Base-by-base conservation (phyloP, 306 rosid species). In the Sphenostylis stenocarpa region DNA sequence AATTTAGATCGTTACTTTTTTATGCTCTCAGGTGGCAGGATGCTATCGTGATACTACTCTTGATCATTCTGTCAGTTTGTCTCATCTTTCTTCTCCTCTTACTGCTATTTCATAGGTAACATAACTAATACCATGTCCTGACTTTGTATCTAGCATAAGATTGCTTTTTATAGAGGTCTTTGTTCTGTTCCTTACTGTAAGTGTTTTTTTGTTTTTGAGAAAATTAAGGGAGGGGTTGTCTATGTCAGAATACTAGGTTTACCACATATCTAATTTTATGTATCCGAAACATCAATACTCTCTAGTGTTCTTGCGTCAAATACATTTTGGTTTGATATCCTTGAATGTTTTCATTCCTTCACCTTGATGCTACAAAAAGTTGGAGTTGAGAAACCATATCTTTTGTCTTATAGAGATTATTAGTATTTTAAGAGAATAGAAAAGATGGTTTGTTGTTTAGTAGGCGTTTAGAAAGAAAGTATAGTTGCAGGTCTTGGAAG, bases 11-110 rank as follows among this genome's bases (percentile, higher is more conserved):
- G 39, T 66, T 17, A 55, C 71, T 58, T 58, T 72, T 58, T 83
- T 76, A 70, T 23, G 76, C 76, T 79, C n/a, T 88, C 90, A 96
- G 99, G 99, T 96, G 98, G 99, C 90, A 91, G 87, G 93, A 77
- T 85, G 98, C 86, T 0, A 86, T 96, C 82, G 74, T 90, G 78
- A 88, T 96, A 75, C 41, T 88, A 72, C 90, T 93, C 44, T 82
- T 96, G 88, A 73, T 88, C 72, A 76, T 81, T 67, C 52, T 96
- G 81, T 77, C 92, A 7, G 52, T 96, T 55, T 80, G 87, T 23
- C 79, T 93, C 34, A 45, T 90, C 75, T 91, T 96, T 87, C 84
- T 96, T 70, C 88, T 93, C 15, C 99, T 93, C 38, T 87, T 96
- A 49, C 87, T 93, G 34, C 49, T 88, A 38, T 91, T 93, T 88